Percentiles rank a stretch among this genome's conserved stretches.
These are phyloP conservation scores for Pelargonium nanum DNA, from an alignment of 345 rosid species.

Conservation along the genomic window DNA sequence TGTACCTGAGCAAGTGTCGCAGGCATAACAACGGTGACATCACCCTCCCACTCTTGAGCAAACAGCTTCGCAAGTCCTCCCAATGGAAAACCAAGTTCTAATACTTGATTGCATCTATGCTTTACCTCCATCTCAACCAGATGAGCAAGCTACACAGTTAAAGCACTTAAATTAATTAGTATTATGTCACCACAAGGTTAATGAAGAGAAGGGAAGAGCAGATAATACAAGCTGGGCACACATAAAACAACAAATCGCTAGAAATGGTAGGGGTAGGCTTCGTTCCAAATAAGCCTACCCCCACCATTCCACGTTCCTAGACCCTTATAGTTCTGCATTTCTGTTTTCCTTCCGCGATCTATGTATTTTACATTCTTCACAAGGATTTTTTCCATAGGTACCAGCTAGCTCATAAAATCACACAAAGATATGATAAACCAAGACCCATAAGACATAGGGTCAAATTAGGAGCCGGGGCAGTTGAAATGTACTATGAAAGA, in stretches of 20 bases:
- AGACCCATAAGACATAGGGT: too few relatives aligned
- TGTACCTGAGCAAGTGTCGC: constrained; percentile 92
- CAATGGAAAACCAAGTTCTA: constrained; percentile 87
- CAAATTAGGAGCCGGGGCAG: too few relatives aligned
- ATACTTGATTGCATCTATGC: constrained; percentile 78
- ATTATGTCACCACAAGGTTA: background rate
- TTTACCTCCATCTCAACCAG: constrained; percentile 54
- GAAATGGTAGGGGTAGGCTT: background rate
- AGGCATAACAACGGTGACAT: constrained; percentile 95
- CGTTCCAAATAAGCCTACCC: too few relatives aligned
- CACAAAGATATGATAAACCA: too few relatives aligned
- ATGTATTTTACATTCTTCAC: too few relatives aligned
- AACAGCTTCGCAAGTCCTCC: constrained; percentile 90
- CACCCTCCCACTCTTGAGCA: constrained; percentile 99
- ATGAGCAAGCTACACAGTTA: constrained; percentile 39
- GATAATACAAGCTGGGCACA: background rate
- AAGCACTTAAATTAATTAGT: background rate
- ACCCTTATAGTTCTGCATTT: background rate
- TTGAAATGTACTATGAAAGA: too few relatives aligned
- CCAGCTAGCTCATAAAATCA: too few relatives aligned
- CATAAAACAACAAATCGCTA: background rate
- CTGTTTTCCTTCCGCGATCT: too few relatives aligned
- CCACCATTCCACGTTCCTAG: too few relatives aligned
- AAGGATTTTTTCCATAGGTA: too few relatives aligned
- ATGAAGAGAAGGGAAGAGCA: background rate